Evolutionary conservation across 768 basidiomycete genomes (phyloP), one percentile per base, ranked within the genome.

Genomic region (Mycena polygramma): DNA sequence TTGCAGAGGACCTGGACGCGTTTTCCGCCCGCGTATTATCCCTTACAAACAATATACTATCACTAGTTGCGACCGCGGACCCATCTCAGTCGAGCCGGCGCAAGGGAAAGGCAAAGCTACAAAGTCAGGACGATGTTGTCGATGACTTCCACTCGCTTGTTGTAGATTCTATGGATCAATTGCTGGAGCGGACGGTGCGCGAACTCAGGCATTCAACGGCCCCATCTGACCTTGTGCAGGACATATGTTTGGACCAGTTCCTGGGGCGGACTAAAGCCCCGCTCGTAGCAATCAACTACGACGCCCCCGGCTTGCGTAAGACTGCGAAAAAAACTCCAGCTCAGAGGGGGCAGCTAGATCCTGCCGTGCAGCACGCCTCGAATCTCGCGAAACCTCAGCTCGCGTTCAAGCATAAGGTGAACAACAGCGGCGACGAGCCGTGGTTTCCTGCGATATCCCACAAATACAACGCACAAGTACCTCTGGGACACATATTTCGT

Each of bases 391-490:
- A 98, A 79, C 96, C 97, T 1, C 97, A 99, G 76, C 78, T 91
- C 0, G 77, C 77, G 15, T 98, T 98, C 83, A 88, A 85, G 65
- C 80, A 82, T 30, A 84, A 84, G 55, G 81, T 83, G 10, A 85
- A 92, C 76, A 95, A 94, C 74, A 82, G 79, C 26, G 85, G 79
- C 26, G 85, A 89, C 63, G 74, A 75, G 4, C 84, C 88, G 0
- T 97, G 94, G 90, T 85, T 85, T 67, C 94, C 95, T 0, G 82
- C 85, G 3, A 83, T 98, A 20, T 78, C 86, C 0, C 89, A 90
- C 75, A 98, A 98, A 81, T 92, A 90, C 78, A 91, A 97, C 76
- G 92, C 95, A 4, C 86, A 91, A 78, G 91, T 96, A 0, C 94
- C 95, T 2, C 83, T 96, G n/a, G 92, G 92, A 17, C 88, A 92